phyloP scores from a whole-genome alignment of 768 basidiomycete genomes.

The Leccinum variicolor region DNA sequence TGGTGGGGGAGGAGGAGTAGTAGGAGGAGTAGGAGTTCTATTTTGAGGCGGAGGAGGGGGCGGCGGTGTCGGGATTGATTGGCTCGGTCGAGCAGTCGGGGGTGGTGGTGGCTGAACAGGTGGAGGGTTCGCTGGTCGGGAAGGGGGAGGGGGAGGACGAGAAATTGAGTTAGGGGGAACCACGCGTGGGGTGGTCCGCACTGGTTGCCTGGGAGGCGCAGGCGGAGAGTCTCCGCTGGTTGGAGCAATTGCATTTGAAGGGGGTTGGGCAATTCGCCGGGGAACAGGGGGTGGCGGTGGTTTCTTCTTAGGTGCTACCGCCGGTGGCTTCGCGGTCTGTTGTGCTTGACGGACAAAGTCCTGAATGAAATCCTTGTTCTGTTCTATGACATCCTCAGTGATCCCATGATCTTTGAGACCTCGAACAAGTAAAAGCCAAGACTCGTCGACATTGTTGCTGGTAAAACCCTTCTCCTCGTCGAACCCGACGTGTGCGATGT shows the following conservation, averaged over 20 bases:
- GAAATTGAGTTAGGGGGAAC: slow-evolving; percentile 8
- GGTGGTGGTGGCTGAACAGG: slow-evolving; percentile 31
- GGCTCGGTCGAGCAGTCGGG: slow-evolving; percentile 16
- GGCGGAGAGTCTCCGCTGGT: slow-evolving; percentile 21
- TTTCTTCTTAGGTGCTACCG: slow-evolving; percentile 45
- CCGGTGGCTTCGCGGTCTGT: slow-evolving; percentile 31
- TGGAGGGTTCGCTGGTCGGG: slow-evolving; percentile 33
- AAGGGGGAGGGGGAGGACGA: slow-evolving; percentile 22
- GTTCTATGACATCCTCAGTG: slow-evolving; percentile 59
- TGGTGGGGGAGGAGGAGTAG: slow-evolving; percentile 38
- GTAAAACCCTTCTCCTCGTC: slow-evolving; percentile 85
- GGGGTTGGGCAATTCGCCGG: slow-evolving; percentile 24
- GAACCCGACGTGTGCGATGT: slow-evolving; percentile 65
- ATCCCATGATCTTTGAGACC: slow-evolving; percentile 46
- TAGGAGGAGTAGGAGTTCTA: too few relatives aligned
- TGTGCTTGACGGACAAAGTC: slow-evolving; percentile 61
- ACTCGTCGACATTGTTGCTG: slow-evolving; percentile 83
- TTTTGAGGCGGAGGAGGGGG: slow-evolving; percentile 21
- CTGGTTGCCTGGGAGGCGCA: slow-evolving; percentile 29
- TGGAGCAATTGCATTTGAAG: slow-evolving; percentile 25
- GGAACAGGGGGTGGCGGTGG: slow-evolving; percentile 38
- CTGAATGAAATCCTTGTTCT: slow-evolving; percentile 89
- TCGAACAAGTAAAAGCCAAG: slow-evolving; percentile 75
- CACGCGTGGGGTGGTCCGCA: slow-evolving; percentile 6
- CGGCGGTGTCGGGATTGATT: slow-evolving; percentile 32